A percentile compares a stretch with the other conserved stretches of the same genome.
phyloP scores from a whole-genome alignment of 257 asterid species.

The Solanum rostratum region DNA sequence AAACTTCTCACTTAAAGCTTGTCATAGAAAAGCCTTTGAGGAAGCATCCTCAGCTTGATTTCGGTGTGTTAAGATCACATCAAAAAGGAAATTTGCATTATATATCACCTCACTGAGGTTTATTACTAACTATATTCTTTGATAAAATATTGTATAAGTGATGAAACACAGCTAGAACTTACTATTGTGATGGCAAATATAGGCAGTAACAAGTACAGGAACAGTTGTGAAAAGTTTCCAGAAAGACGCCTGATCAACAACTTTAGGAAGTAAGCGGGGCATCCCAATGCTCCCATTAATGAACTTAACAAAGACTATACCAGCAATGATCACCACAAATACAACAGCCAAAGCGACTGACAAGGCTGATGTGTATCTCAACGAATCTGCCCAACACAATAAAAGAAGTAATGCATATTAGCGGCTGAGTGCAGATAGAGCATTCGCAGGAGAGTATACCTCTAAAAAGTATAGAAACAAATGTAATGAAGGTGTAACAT shows the following conservation, averaged over 20 bases:
- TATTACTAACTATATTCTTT: neutral
- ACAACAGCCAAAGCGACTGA: constrained; percentile 70
- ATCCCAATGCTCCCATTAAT: constrained; percentile 62
- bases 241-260: constrained; percentile 75
- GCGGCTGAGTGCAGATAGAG: neutral
- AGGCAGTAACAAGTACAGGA: constrained; percentile 82
- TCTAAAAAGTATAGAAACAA: neutral
- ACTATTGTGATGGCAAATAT: constrained; percentile 84
- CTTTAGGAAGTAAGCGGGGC: constrained; percentile 61
- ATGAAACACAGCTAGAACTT: neutral
- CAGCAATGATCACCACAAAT: constrained; percentile 78
- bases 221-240: constrained; percentile 82
- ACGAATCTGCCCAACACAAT: constrained; percentile 43
- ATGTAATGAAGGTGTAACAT: neutral
- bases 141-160: neutral
- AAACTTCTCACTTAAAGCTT: neutral
- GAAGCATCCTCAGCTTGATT: neutral
- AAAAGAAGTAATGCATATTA: neutral
- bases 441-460: neutral
- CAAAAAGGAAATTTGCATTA: neutral
- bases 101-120: neutral
- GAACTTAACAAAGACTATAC: constrained; percentile 46
- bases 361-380: constrained; percentile 84
- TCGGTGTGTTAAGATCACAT: neutral
- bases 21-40: neutral